Evolutionary conservation across 2,329 filamentous ascomycete genomes (phyloP).

Genomic region (Aspergillus viridinutans): DNA sequence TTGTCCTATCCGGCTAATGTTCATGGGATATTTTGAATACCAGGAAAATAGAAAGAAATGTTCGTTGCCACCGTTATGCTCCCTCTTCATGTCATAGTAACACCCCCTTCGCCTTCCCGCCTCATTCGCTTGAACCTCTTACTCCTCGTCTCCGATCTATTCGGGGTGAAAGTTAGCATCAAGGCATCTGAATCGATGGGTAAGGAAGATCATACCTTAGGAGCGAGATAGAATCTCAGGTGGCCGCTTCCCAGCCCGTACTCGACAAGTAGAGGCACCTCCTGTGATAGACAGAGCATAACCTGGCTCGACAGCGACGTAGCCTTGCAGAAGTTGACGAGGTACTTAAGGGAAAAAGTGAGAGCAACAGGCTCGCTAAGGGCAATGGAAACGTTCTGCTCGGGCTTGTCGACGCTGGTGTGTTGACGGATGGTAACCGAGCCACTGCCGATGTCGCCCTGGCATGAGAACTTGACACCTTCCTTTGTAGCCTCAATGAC

Average conservation of each 20-base stretch:
- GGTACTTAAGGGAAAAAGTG: constrained; percentile 98
- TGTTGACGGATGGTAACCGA: constrained; percentile 87
- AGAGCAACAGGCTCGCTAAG: constrained; percentile 88
- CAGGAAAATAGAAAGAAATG: constrained; percentile 19
- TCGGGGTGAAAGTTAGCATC: constrained; percentile 2
- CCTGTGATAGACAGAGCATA: constrained; percentile 89
- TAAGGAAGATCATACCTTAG: constrained; percentile 65
- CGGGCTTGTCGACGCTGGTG: constrained; percentile 83
- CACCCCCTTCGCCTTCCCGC: constrained; percentile 19
- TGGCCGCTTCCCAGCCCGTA: constrained; percentile 82
- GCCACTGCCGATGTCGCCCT: constrained; percentile 93
- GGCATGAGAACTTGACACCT: constrained; percentile 89
- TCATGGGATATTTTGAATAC: constrained; percentile 22
- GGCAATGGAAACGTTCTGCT: constrained; percentile 80
- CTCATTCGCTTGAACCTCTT: constrained; percentile 19
- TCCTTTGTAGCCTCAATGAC: constrained; percentile 96
- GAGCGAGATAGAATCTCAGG: constrained; percentile 94
- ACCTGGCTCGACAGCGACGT: constrained; percentile 75
- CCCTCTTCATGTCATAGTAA: constrained; percentile 26
- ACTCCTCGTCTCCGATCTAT: constrained; percentile 61
- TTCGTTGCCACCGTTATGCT: constrained; percentile 49
- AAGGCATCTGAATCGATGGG: not conserved
- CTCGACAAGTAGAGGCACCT: constrained; percentile 94
- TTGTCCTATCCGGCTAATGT: constrained; percentile 5
- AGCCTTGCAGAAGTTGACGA: constrained; percentile 99